Evolutionary conservation across 2,329 filamentous ascomycete genomes (phyloP).

Genomic region (Phialemonium atrogriseum): DNA sequence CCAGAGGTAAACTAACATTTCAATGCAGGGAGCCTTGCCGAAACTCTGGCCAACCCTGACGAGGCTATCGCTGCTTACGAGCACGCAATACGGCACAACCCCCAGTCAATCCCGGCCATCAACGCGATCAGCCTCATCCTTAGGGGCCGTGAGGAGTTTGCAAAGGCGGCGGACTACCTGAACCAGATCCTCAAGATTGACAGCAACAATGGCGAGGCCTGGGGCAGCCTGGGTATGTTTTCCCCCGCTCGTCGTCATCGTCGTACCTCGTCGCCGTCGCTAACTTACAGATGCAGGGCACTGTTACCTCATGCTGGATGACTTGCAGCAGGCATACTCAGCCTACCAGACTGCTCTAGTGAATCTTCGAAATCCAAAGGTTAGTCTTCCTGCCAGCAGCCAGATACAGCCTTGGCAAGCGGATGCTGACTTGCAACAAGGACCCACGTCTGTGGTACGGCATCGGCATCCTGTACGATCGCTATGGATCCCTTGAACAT

Average conservation of each 20-base stretch:
- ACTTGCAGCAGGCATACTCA: constrained; percentile 91
- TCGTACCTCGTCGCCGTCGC: too few species aligned
- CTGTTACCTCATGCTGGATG: constrained; percentile 98
- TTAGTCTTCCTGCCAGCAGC: too few species aligned
- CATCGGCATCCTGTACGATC: constrained; percentile 93
- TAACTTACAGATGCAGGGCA: constrained; percentile 56
- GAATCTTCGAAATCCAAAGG: constrained; percentile 88
- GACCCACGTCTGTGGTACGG: constrained; percentile 98
- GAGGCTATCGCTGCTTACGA: constrained; percentile 88
- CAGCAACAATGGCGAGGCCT: constrained; percentile 82
- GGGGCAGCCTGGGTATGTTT: constrained; percentile 77
- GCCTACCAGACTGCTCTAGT: constrained; percentile 95
- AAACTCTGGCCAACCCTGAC: constrained; percentile 80
- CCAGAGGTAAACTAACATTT: constrained; percentile 20
- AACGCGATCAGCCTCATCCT: constrained; percentile 89
- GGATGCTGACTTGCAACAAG: too few species aligned
- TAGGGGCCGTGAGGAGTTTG: constrained; percentile 85
- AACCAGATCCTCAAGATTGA: constrained; percentile 88
- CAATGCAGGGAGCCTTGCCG: constrained; percentile 66
- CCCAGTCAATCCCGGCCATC: constrained; percentile 84
- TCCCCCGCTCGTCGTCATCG: too few species aligned
- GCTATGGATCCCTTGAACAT: constrained; percentile 93
- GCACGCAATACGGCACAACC: constrained; percentile 78
- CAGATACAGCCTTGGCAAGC: too few species aligned
- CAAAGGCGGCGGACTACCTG: constrained; percentile 87